A percentile compares a stretch with the other conserved stretches of the same genome.
phyloP scores from a whole-genome alignment of 148 eudicot species.

The Talinum fruticosum region DNA sequence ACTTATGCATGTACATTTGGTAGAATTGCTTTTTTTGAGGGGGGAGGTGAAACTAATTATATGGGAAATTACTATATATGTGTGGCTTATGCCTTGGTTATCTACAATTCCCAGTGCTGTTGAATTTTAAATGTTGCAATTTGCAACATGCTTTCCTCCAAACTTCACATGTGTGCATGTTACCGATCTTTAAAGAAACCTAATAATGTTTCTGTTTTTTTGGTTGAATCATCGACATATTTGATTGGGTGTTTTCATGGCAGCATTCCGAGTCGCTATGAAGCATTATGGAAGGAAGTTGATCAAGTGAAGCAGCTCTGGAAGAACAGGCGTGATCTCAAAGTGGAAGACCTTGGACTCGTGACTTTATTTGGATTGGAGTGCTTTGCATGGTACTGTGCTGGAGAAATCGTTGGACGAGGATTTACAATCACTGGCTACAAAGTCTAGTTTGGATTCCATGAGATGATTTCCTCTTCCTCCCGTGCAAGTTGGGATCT shows the following conservation, averaged over 20 bases:
- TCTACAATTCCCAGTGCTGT: too few relatives aligned
- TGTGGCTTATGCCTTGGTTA: too few relatives aligned
- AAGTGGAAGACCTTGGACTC: slow-evolving; percentile 48
- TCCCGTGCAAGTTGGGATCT: slow-evolving; percentile 13
- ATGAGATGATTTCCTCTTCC: slow-evolving; percentile 12
- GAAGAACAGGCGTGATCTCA: slow-evolving; percentile 53
- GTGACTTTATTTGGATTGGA: slow-evolving; percentile 69
- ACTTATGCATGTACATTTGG: too few relatives aligned
- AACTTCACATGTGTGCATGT: not conserved
- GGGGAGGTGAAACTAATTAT: too few relatives aligned
- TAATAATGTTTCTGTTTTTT: too few relatives aligned
- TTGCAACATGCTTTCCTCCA: not conserved
- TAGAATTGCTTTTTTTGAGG: too few relatives aligned
- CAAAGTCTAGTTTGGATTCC: slow-evolving; percentile 30
- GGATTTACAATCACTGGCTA: slow-evolving; percentile 66
- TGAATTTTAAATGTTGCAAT: too few relatives aligned
- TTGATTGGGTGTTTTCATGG: not conserved
- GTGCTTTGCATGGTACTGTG: slow-evolving; percentile 70
- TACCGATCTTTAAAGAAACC: not conserved
- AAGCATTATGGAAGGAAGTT: slow-evolving; percentile 55
- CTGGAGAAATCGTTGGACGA: slow-evolving; percentile 63
- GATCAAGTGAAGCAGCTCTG: slow-evolving; percentile 51
- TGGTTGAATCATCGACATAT: not conserved
- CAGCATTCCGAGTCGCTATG: slow-evolving; percentile 61
- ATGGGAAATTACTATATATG: too few relatives aligned